Evolutionary conservation across 2,329 filamentous ascomycete species (phyloP), one percentile per base, ranked within the genome.

Genomic region (Diaporthe longicolla): DNA sequence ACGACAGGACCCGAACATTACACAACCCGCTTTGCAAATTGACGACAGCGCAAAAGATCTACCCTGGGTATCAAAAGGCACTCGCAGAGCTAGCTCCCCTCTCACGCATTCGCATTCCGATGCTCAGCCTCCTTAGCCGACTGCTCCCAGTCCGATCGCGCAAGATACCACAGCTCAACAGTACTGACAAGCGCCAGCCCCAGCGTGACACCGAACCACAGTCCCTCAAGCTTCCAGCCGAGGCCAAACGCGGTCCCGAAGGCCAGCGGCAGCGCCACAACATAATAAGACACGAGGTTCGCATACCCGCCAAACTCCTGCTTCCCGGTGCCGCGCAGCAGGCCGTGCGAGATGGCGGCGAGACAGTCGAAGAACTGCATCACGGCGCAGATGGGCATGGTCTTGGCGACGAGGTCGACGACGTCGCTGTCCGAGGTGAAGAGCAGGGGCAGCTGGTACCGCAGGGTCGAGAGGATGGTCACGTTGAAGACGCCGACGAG

Each of bases 281-380:
- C 85, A 82, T 98, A 99, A 84, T 98, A 98, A 29, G 93, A 92
- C 66, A 95, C 90, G 3, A 98, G 84, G 79, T 97, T 97, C 10
- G 95, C 92, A 78, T 96, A 98, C 0, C 96, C 95, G 17, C 96
- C 96, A 73, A 98, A 92, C 76, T 95, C 92, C 83, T 98, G 96
- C 73, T 94, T 91, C 3, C 97, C 97, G 21, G 98, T 89, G 17
- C 96, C 96, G 55, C 97, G 90, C 37, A 98, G 88, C 52, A 98
- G 88, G 37, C 95, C 96, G 79, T 97, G 95, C 73, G 94, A 95
- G 52, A 93, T 93, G 4, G 93, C 90, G 0, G 94, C 91, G 24
- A 97, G 82, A 1, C 93, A 92, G 82, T 99, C 96, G 78, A 97
- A 95, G 32, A 98, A 88, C 82, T 98, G 95, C 87, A 98, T 97